A percentile compares a stretch with the other conserved stretches of the same genome.
Evolutionary conservation across 108 stramenopile genomes (phyloP).

Genomic region (Aurantiochytrium sp.): DNA sequence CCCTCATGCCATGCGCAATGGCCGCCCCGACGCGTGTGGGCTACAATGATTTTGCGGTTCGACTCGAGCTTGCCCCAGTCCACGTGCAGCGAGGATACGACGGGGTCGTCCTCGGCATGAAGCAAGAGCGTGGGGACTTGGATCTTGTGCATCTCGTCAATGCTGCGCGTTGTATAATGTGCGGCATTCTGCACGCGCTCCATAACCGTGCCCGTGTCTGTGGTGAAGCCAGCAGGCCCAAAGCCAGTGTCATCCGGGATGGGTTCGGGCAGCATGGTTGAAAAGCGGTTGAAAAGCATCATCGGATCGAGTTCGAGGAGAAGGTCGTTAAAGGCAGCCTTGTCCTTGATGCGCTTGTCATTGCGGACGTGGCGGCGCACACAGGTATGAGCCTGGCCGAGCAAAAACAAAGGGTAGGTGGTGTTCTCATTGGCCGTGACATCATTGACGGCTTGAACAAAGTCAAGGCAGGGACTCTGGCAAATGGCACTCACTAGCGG

Average conservation of each 20-base stretch:
- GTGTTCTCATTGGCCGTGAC: conserved; percentile 14
- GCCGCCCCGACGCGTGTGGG: conserved; percentile 19
- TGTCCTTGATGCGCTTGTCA: not conserved
- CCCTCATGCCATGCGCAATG: conserved; percentile 30
- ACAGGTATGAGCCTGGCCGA: not conserved
- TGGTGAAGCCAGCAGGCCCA: not conserved
- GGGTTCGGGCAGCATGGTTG: not conserved
- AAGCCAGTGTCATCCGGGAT: not conserved
- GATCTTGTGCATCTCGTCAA: not conserved
- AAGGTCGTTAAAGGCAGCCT: not conserved
- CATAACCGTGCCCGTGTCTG: not conserved
- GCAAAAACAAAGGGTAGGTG: not conserved
- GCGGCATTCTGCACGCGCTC: conserved; percentile 5
- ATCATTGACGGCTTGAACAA: conserved; percentile 13
- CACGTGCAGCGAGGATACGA: not conserved
- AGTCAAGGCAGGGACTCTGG: conserved; percentile 14
- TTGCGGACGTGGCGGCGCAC: not conserved
- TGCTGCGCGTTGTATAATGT: not conserved
- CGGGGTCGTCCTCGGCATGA: not conserved
- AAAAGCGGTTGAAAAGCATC: not conserved
- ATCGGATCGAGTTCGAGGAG: not conserved
- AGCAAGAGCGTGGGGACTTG: not conserved
- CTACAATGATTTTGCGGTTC: conserved; percentile 15
- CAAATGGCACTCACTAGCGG: conserved; percentile 17
- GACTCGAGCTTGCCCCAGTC: conserved; percentile 3